Conservation (phyloP, 805 yeast genomes). For the Pichia nanzhaoensis region DNA sequence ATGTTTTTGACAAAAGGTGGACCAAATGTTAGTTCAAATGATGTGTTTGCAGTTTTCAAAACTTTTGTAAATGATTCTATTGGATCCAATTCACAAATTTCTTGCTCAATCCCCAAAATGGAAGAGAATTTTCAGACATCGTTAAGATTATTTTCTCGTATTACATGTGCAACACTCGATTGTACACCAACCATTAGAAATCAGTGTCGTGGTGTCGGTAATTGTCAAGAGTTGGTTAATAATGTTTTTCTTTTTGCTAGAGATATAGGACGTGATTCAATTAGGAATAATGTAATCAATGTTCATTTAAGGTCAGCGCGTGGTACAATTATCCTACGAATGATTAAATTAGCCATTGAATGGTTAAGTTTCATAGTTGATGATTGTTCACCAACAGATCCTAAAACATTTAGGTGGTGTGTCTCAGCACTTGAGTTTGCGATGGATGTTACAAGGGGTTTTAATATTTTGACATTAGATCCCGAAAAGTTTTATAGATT, state of each 20-base stretch:
- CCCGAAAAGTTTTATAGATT: slow-evolving; percentile 68
- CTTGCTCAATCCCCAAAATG: slow-evolving; percentile 66
- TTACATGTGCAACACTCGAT: slow-evolving; percentile 59
- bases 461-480: slow-evolving; percentile 73
- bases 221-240: slow-evolving; percentile 70
- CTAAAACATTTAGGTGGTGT: slow-evolving; percentile 91
- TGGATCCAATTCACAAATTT: slow-evolving; percentile 47
- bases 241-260: slow-evolving; percentile 69
- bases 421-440: slow-evolving; percentile 94
- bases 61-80: slow-evolving; percentile 51
- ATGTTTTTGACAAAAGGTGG: slow-evolving; percentile 69
- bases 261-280: slow-evolving; percentile 72
- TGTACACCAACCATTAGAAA: slow-evolving; percentile 46
- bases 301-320: slow-evolving; percentile 36
- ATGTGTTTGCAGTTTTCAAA: slow-evolving; percentile 49
- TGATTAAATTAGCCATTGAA: slow-evolving; percentile 71
- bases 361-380: slow-evolving; percentile 94
- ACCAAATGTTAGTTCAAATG: slow-evolving; percentile 43
- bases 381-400: slow-evolving; percentile 89
- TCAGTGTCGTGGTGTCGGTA: slow-evolving; percentile 52
- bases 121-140: slow-evolving; percentile 65
- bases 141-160: slow-evolving; percentile 58
- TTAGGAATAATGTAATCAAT: slow-evolving; percentile 51
- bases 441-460: slow-evolving; percentile 88
- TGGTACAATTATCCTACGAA: slow-evolving; percentile 59